These are phyloP conservation scores for Vitis hybrid DNA, from an alignment of 177 flowering plant genomes.

Conservation along the genomic window DNA sequence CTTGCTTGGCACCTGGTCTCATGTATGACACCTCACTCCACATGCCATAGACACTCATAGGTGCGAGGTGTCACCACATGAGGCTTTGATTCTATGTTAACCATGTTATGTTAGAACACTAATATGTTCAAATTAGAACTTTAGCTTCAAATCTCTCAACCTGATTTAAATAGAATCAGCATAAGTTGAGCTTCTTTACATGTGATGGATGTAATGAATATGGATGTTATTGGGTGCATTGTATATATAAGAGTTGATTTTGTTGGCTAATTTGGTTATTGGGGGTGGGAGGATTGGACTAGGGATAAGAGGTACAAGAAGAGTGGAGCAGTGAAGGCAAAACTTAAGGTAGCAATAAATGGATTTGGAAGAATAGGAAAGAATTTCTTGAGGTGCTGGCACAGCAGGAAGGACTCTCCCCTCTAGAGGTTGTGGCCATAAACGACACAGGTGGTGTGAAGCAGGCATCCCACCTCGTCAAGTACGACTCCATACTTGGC, in stretches of 20 bases:
- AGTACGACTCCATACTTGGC: slow-evolving; percentile 97
- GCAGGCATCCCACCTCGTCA: slow-evolving; percentile 99
- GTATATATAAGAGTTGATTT: neutral
- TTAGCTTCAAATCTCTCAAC: no score
- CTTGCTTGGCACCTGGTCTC: no score
- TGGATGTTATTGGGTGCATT: neutral
- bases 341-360: slow-evolving; percentile 94
- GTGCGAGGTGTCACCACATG: no score
- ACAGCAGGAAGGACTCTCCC: slow-evolving; percentile 87
- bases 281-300: slow-evolving; percentile 26
- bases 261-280: neutral
- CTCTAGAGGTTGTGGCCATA: slow-evolving; percentile 85
- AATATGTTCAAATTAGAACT: no score
- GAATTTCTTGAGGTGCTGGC: slow-evolving; percentile 99
- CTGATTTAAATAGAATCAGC: no score
- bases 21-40: no score
- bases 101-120: no score
- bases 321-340: slow-evolving; percentile 62
- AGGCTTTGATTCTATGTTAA: no score
- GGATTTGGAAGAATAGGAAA: slow-evolving; percentile 97
- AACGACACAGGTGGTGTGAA: slow-evolving; percentile 98
- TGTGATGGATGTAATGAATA: neutral
- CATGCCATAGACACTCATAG: no score
- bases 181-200: no score
- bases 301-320: slow-evolving; percentile 34